A percentile compares a stretch with the other conserved stretches of the same genome.
These are phyloP conservation scores for Diutina catenulata DNA, from an alignment of 1,139 yeast species.

Conservation along the genomic window DNA sequence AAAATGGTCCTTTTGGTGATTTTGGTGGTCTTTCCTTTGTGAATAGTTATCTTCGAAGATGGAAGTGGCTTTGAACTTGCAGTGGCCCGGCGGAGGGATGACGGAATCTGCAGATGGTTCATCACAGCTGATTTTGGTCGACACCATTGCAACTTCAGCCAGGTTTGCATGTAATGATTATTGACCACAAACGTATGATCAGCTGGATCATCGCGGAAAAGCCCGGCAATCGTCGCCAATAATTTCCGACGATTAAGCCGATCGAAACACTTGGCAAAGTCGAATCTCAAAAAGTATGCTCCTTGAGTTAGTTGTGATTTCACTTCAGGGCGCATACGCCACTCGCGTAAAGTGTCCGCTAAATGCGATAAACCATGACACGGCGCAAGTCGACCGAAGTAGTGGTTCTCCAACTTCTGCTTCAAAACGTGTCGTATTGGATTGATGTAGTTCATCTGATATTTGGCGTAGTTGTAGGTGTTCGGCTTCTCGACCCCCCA, in stretches of 20 bases:
- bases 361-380: neutral
- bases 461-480: neutral
- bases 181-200: neutral
- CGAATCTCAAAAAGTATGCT: neutral
- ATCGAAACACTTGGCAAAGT: conserved; percentile 3
- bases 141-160: neutral
- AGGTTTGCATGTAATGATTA: neutral
- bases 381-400: neutral
- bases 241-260: neutral
- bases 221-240: neutral
- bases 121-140: neutral
- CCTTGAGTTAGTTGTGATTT: neutral
- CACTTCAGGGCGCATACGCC: too few species aligned
- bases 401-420: neutral
- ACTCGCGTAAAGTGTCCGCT: neutral
- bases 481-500: neutral
- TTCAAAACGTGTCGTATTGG: neutral
- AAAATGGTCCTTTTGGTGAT: conserved; percentile 16
- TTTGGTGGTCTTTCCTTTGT: conserved; percentile 14
- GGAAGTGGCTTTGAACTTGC: neutral
- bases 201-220: neutral
- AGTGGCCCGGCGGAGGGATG: neutral
- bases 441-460: neutral
- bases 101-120: neutral
- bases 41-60: conserved; percentile 5